Evolutionary conservation across 2,329 filamentous ascomycete genomes (phyloP).

Genomic region (Fusarium sp.): DNA sequence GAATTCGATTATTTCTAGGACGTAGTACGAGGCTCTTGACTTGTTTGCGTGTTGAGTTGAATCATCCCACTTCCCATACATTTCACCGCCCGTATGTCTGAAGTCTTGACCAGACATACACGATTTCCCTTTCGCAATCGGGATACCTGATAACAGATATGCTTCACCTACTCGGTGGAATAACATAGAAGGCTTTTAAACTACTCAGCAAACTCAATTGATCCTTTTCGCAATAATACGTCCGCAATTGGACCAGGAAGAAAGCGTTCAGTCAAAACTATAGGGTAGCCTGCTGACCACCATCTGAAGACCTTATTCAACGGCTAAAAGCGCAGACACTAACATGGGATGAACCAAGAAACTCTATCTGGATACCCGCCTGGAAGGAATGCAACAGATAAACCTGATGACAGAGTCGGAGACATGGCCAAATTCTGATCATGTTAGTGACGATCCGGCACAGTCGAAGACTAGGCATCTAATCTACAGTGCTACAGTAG

Average conservation of each 20-base stretch:
- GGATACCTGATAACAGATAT: too few species aligned
- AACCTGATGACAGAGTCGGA: conserved; percentile 5
- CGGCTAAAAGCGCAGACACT: neutral
- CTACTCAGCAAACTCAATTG: neutral
- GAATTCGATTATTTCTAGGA: neutral
- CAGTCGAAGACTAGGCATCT: conserved; percentile 1
- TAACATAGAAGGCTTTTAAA: neutral
- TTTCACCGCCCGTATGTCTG: neutral
- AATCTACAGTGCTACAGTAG: neutral
- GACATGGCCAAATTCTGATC: conserved; percentile 19
- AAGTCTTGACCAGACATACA: neutral
- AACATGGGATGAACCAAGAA: neutral
- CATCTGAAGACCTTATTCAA: neutral
- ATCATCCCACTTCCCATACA: neutral
- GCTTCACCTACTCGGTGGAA: too few species aligned
- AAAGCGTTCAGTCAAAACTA: neutral
- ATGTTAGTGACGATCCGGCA: conserved; percentile 31
- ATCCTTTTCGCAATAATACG: neutral
- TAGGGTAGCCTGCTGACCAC: neutral
- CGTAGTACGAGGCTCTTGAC: neutral
- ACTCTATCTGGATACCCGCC: neutral
- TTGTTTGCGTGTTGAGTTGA: neutral
- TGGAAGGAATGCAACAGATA: neutral
- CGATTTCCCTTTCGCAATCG: too few species aligned
- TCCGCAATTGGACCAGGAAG: neutral